These are phyloP conservation scores for Exserohilum turcica DNA, from an alignment of 2,329 filamentous ascomycete species.

Conservation along the genomic window DNA sequence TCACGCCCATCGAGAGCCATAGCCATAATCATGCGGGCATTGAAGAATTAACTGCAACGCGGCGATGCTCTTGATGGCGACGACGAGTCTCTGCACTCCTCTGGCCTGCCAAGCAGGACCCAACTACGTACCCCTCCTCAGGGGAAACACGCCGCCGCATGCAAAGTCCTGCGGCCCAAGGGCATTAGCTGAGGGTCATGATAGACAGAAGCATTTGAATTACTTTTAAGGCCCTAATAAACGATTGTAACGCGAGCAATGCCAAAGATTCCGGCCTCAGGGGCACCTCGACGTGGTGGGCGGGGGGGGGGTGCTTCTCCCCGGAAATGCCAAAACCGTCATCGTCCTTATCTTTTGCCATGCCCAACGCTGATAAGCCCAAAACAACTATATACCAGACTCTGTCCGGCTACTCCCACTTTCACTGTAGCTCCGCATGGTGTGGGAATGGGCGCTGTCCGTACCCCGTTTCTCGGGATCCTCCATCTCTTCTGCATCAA, in stretches of 20 bases:
- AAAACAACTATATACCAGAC: constrained; percentile 8
- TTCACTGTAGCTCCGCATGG: constrained; percentile 22
- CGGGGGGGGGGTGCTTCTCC: constrained; percentile 7
- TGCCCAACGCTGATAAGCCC: constrained; percentile 12
- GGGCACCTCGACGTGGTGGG: not conserved
- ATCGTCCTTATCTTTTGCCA: constrained; percentile 14
- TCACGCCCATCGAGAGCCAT: not conserved
- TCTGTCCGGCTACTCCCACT: constrained; percentile 10
- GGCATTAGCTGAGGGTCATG: not conserved
- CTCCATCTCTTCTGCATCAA: constrained; percentile 9
- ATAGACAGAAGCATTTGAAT: no score
- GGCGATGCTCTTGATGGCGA: not conserved
- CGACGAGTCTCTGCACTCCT: not conserved
- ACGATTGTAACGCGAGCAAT: not conserved
- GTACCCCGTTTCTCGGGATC: constrained; percentile 8
- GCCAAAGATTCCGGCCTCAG: not conserved
- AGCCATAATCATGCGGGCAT: no score
- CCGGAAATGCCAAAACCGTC: constrained; percentile 12
- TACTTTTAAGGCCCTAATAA: constrained; percentile 6
- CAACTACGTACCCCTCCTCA: not conserved
- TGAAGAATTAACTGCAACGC: not conserved
- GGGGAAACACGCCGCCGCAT: not conserved
- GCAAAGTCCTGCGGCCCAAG: not conserved
- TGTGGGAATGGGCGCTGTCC: constrained; percentile 29
- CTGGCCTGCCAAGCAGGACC: no score